Evolutionary conservation across 495 filamentous ascomycete genomes (phyloP).

Genomic region (Annulohypoxylon bovei): DNA sequence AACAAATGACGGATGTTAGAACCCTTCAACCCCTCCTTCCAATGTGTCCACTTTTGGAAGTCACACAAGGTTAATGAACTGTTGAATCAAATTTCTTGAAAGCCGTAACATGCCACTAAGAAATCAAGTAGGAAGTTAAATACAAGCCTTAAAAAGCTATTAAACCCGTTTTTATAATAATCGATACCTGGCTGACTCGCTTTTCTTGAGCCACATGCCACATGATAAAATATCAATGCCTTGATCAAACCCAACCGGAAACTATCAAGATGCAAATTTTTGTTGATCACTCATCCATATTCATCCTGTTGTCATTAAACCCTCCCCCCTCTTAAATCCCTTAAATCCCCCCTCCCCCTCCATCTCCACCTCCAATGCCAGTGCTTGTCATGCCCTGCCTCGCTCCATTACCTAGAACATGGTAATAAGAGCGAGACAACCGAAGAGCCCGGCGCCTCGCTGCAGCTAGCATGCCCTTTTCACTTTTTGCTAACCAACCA

Average conservation of each 20-base stretch:
- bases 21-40: not conserved
- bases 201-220: conserved; percentile 9
- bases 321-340: conserved; percentile 4
- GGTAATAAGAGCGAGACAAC: conserved; percentile 30
- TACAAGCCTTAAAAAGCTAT: not conserved
- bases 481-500: conserved; percentile 33
- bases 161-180: not conserved
- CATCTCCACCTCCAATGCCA: not conserved
- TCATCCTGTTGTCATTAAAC: conserved; percentile 9
- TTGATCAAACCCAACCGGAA: conserved; percentile 11
- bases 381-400: conserved; percentile 5
- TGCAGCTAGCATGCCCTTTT: conserved; percentile 39
- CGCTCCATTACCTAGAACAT: conserved; percentile 7
- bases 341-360: conserved; percentile 8
- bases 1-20: not conserved
- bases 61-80: not conserved
- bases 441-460: conserved; percentile 29
- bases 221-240: conserved; percentile 32
- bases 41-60: not conserved
- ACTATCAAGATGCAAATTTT: not conserved
- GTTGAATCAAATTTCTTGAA: not conserved
- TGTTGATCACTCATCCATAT: conserved; percentile 27
- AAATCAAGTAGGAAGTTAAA: not conserved
- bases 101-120: not conserved
- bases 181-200: conserved; percentile 28